A percentile compares a stretch with the other conserved stretches of the same genome.
These are phyloP conservation scores for Lentinula boryana DNA, from an alignment of 768 basidiomycete species.

Conservation along the genomic window DNA sequence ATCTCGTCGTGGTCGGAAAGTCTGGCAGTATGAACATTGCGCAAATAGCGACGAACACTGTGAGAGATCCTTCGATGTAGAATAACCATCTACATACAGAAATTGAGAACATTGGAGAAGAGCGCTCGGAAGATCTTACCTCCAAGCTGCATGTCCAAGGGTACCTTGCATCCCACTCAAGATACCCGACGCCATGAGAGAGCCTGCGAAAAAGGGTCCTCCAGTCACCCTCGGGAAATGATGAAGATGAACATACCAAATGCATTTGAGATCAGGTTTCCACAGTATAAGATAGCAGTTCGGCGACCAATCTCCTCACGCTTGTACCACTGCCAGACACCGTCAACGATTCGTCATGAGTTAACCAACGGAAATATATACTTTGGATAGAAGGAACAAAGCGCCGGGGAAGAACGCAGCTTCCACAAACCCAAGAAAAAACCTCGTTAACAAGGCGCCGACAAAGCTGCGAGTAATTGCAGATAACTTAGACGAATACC, in stretches of 20 bases:
- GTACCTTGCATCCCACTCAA: constrained; percentile 40
- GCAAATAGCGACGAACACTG: constrained; percentile 37
- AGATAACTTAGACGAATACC: neutral
- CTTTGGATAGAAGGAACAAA: constrained; percentile 22
- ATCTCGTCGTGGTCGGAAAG: constrained; percentile 32
- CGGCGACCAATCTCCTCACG: constrained; percentile 34
- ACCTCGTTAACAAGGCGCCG: constrained; percentile 36
- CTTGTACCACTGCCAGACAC: constrained; percentile 29
- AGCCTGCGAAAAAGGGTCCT: neutral
- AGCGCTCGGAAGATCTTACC: constrained; percentile 19
- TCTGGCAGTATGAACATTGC: constrained; percentile 45
- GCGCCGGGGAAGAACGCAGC: constrained; percentile 42
- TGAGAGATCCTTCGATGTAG: constrained; percentile 39
- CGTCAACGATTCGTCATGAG: neutral
- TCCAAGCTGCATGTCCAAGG: constrained; percentile 47
- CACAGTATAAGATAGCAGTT: constrained; percentile 41
- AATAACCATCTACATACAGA: constrained; percentile 35
- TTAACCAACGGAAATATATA: neutral
- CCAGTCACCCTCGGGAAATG: neutral
- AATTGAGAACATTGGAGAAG: constrained; percentile 11
- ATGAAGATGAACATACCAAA: constrained; percentile 28
- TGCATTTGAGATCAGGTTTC: constrained; percentile 48
- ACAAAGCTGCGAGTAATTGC: constrained; percentile 24
- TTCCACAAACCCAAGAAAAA: constrained; percentile 44
- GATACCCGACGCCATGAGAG: constrained; percentile 42